phyloP scores from a whole-genome alignment of 257 asterid genomes.

The Solanum pinnatisectum region DNA sequence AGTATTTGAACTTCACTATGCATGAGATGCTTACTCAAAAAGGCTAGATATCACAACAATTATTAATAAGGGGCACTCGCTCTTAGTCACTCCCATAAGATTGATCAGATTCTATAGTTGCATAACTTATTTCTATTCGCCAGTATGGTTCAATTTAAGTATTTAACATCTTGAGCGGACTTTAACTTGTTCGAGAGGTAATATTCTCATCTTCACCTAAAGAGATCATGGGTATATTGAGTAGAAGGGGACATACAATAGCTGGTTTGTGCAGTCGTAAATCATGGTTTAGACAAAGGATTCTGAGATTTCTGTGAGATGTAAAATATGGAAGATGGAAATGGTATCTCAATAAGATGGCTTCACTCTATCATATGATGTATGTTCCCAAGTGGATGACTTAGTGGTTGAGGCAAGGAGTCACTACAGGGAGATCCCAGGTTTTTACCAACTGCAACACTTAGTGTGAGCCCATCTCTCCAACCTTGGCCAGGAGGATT shows the following conservation, averaged over 20 bases:
- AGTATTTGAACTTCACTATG: background rate
- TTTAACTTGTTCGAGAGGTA: background rate
- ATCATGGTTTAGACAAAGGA: background rate
- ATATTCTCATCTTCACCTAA: background rate
- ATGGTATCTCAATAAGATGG: background rate
- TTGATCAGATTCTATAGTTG: background rate
- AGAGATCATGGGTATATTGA: background rate
- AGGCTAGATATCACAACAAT: background rate
- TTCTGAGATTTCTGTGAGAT: background rate
- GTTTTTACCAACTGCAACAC: background rate
- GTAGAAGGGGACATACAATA: background rate
- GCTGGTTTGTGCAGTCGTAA: background rate
- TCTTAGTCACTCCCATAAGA: background rate
- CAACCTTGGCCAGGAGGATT: background rate
- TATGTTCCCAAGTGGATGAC: background rate
- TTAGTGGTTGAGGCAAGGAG: background rate
- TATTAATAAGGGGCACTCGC: background rate
- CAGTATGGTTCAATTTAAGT: background rate
- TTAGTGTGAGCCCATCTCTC: background rate
- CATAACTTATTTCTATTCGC: background rate
- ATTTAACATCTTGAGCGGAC: background rate
- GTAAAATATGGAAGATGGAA: background rate
- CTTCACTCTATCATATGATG: background rate
- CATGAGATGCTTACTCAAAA: background rate
- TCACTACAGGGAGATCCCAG: background rate